Evolutionary conservation across 257 asterid genomes (phyloP), one percentile per base, ranked within the genome.

Genomic region (Leonotis leonurus): DNA sequence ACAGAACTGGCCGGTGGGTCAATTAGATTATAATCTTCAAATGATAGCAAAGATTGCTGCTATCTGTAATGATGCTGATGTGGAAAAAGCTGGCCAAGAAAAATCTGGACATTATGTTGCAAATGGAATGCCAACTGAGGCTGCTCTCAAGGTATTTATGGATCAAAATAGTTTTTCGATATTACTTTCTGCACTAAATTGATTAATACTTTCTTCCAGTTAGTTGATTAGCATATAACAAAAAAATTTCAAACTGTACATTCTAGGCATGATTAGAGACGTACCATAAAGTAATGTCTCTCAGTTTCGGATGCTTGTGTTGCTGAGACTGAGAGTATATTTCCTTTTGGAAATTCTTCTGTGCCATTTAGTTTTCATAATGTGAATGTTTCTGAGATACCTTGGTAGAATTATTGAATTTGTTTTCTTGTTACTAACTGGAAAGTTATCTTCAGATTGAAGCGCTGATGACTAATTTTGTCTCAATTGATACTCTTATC

Each of bases 31-130:
- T 48, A 93, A 89, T 67, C 97, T 93, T 67, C 86, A 83, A 61
- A 93, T 75, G 88, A 85, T 93, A 67, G 99, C 99, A 25, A 89
- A 87, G 77, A 72, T 93, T 81, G 94, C 99, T 43, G 85, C 99
- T 70, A 78, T 93, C 56, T 93, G 99, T 73, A 93, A 93, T 75
- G 99, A 93, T 74, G 90, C 99, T 29, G 91, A 82, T 68, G 86
- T 93, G 62, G 97, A 85, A 75, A 73, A 85, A 37, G 76, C 97
- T 74, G 89, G 84, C n/a, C 79, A 62, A n/a, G 84, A 79, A 37
- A 66, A 60, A 52, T 44, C 83, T 56, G 83, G 73, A 40, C 97
- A 79, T 57, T 85, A 43, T 53, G 77, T 84, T 51, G 91, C 99
- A 60, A 93, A 66, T 59, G 97, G 97, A 52, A 76, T 89, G 85